Evolutionary conservation across 306 rosid genomes (phyloP).

Genomic region (Sindora glabra): DNA sequence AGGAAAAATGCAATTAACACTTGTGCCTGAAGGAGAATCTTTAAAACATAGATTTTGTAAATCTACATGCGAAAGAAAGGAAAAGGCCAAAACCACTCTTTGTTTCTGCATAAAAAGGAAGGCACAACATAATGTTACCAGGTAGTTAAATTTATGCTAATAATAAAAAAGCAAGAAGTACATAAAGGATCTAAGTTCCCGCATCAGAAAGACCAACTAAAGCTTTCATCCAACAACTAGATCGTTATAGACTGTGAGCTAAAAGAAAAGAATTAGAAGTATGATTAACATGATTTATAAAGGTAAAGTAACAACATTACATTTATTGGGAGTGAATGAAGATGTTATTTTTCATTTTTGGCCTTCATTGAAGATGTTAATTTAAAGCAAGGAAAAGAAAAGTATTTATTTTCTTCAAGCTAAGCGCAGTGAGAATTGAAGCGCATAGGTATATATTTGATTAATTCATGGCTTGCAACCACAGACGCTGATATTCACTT

Average conservation of each 20-base stretch:
- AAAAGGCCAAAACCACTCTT: conserved; percentile 73
- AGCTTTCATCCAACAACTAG: neutral
- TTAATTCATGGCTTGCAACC: conserved; percentile 79
- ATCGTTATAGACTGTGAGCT: conserved; percentile 5
- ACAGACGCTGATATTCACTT: conserved; percentile 80
- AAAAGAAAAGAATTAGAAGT: no score
- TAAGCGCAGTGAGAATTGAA: conserved; percentile 4
- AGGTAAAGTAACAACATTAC: no score
- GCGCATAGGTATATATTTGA: conserved; percentile 51
- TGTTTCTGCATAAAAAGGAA: conserved; percentile 48
- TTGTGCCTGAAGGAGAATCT: conserved; percentile 65
- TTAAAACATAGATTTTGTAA: conserved; percentile 51
- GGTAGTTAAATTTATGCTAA: neutral
- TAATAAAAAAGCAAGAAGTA: neutral
- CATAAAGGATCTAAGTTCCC: neutral
- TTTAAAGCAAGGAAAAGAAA: neutral
- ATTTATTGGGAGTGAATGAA: no score
- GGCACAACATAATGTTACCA: neutral
- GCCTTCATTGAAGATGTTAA: neutral
- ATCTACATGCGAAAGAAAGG: conserved; percentile 81
- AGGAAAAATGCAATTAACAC: neutral
- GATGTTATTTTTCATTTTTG: no score
- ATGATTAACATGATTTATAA: neutral
- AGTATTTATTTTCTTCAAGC: neutral
- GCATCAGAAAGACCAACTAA: neutral